Percentiles rank a stretch among this genome's conserved stretches.
Evolutionary conservation across 331 rosid genomes (phyloP).

Genomic region (Acacia pycnantha): DNA sequence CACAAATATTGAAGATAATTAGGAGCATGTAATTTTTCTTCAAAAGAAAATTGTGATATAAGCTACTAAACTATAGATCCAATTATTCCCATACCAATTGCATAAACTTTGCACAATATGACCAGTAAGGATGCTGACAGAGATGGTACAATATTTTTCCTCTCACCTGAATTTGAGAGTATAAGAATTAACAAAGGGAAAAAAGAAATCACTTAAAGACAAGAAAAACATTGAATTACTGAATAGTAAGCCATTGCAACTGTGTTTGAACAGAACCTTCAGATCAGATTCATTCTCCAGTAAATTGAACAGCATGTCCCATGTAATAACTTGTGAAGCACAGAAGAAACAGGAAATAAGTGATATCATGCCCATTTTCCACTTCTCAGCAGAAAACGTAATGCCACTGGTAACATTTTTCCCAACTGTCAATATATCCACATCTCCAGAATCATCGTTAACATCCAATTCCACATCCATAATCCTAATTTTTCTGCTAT

Average conservation of each 20-base stretch:
- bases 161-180: slow-evolving; percentile 50
- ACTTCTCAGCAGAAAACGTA: slow-evolving; percentile 50
- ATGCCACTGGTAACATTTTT: slow-evolving; percentile 38
- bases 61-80: slow-evolving; percentile 3
- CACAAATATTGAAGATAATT: not conserved
- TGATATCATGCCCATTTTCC: slow-evolving; percentile 72
- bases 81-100: slow-evolving; percentile 61
- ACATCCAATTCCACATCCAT: slow-evolving; percentile 86
- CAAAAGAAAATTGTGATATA: not conserved
- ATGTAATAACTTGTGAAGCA: slow-evolving; percentile 51
- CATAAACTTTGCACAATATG: slow-evolving; percentile 56
- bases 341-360: slow-evolving; percentile 69
- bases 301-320: slow-evolving; percentile 70
- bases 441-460: slow-evolving; percentile 64
- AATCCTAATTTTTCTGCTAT: slow-evolving; percentile 59
- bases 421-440: slow-evolving; percentile 46
- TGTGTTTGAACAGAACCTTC: slow-evolving; percentile 49
- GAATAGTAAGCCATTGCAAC: slow-evolving; percentile 18
- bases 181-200: slow-evolving; percentile 1
- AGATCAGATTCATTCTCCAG: slow-evolving; percentile 65
- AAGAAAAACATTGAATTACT: slow-evolving; percentile 16
- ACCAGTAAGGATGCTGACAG: slow-evolving; percentile 73
- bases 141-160: slow-evolving; percentile 63
- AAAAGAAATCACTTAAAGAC: slow-evolving; percentile 1
- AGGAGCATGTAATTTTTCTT: not conserved